phyloP scores from a whole-genome alignment of 2,329 filamentous ascomycete species.

The Penicillium frequentans region DNA sequence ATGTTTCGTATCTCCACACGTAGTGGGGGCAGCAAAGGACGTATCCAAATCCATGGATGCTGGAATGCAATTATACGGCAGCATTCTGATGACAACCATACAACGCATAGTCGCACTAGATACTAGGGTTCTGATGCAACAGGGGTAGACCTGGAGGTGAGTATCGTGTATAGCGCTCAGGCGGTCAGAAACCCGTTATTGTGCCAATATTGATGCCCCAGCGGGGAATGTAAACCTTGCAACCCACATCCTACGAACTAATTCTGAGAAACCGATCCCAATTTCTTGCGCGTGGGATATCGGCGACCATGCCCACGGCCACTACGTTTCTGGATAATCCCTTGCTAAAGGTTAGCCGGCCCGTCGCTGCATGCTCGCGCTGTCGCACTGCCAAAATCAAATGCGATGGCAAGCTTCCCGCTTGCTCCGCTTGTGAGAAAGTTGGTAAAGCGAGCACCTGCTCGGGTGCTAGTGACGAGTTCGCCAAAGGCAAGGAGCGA shows the following conservation, averaged over 20 bases:
- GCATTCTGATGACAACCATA: too few relatives aligned
- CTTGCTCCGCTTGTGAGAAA: slow-evolving; percentile 92
- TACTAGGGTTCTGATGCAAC: background rate
- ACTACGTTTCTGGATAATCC: slow-evolving; percentile 41
- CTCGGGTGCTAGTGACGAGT: slow-evolving; percentile 92
- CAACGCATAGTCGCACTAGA: background rate
- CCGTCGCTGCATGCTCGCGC: slow-evolving; percentile 76
- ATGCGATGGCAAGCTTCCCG: slow-evolving; percentile 94
- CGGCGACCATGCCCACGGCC: slow-evolving; percentile 31
- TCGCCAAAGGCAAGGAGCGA: slow-evolving; percentile 89
- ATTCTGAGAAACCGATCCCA: background rate
- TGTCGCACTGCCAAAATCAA: slow-evolving; percentile 93
- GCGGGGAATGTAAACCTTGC: background rate
- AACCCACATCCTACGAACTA: background rate
- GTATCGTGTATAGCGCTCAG: background rate
- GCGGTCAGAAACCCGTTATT: background rate
- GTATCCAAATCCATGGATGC: too few relatives aligned
- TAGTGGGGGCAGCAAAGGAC: too few relatives aligned
- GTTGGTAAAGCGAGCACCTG: slow-evolving; percentile 84
- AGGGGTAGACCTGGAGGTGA: background rate
- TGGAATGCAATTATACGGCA: too few relatives aligned
- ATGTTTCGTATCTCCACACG: too few relatives aligned
- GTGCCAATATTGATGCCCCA: background rate
- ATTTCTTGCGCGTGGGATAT: background rate
- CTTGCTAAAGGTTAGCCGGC: slow-evolving; percentile 64